A percentile compares a stretch with the other conserved stretches of the same genome.
These are phyloP conservation scores for Yamagishiella unicocca DNA, from an alignment of 139 green algal species.

Conservation along the genomic window DNA sequence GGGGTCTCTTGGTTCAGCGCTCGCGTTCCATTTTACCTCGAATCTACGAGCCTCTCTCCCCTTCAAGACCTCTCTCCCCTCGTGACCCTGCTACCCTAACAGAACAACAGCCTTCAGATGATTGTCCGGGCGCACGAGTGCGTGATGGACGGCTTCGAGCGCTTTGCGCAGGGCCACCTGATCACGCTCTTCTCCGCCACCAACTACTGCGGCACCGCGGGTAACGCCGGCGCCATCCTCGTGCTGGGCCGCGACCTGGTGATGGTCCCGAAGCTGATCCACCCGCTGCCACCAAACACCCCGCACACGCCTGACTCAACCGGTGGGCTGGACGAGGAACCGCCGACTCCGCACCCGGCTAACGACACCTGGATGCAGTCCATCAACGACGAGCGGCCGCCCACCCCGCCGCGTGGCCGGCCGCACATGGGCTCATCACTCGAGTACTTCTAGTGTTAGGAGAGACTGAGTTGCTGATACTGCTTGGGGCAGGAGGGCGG, in stretches of 20 bases:
- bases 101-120: slow-evolving; percentile 97
- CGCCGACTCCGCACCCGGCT: slow-evolving; percentile 1
- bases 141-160: slow-evolving; percentile 99
- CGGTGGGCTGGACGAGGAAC: slow-evolving; percentile 58
- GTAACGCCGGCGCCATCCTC: slow-evolving; percentile 97
- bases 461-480: too few relatives aligned
- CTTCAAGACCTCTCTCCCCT: background rate
- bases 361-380: slow-evolving; percentile 77
- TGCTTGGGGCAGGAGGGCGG: too few relatives aligned
- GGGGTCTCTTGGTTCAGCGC: background rate
- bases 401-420: slow-evolving; percentile 90
- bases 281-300: slow-evolving; percentile 94
- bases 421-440: slow-evolving; percentile 71
- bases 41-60: background rate
- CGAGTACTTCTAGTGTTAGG: slow-evolving; percentile 77
- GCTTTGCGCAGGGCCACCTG: slow-evolving; percentile 96
- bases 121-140: slow-evolving; percentile 99
- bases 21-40: background rate
- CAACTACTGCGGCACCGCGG: slow-evolving; percentile 98
- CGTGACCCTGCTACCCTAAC: slow-evolving; percentile 5
- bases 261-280: slow-evolving; percentile 99
- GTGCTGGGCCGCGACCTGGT: slow-evolving; percentile 96
- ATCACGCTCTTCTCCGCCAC: slow-evolving; percentile 99
- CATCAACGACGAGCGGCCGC: slow-evolving; percentile 94
- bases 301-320: slow-evolving; percentile 72